Percentiles rank a stretch among this genome's conserved stretches.
Conservation (phyloP, 2,329 filamentous ascomycete species). For the Pseudofabraea citricarpa region DNA sequence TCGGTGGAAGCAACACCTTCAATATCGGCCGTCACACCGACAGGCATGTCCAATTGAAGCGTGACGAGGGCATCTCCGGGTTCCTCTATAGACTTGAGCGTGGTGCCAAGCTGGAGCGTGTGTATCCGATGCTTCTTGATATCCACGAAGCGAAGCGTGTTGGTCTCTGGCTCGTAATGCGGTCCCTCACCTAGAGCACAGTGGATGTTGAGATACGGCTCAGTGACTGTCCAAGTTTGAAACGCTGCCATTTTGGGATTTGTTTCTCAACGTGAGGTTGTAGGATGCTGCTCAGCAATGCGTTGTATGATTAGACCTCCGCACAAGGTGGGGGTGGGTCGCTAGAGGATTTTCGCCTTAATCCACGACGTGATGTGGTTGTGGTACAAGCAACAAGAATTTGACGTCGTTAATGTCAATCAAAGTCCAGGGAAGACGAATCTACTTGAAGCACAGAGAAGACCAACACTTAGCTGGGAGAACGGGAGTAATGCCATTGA, state of each 20-base stretch:
- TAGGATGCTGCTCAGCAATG: no score
- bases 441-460: no score
- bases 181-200: conserved; percentile 71
- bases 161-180: conserved; percentile 62
- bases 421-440: no score
- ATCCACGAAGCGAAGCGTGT: conserved; percentile 73
- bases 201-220: conserved; percentile 51
- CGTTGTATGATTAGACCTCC: no score
- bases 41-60: conserved; percentile 46
- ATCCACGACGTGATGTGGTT: no score
- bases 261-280: no score
- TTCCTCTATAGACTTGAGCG: conserved; percentile 34
- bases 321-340: no score
- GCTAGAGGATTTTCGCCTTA: no score
- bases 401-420: no score
- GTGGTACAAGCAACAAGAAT: no score
- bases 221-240: conserved; percentile 40
- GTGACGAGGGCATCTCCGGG: conserved; percentile 8
- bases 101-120: conserved; percentile 60
- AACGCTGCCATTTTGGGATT: conserved; percentile 26
- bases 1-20: conserved; percentile 54
- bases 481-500: no score
- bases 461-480: no score
- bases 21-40: conserved; percentile 75
- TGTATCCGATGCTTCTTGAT: conserved; percentile 75